Conservation (phyloP, 345 rosid species). For the Hibiscus trionum region DNA sequence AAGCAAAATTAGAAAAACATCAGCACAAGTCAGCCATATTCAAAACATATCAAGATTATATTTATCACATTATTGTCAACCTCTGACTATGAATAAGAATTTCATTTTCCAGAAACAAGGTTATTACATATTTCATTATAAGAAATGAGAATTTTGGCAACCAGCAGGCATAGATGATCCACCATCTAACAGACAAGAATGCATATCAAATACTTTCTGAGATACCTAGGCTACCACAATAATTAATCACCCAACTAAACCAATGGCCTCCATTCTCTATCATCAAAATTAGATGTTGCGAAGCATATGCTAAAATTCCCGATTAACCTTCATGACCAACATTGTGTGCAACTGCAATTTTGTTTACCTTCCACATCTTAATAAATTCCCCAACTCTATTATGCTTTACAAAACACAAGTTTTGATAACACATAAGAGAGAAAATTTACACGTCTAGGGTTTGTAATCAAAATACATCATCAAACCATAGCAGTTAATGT, state of each 20-base stretch:
- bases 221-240: not conserved
- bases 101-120: not conserved
- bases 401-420: not conserved
- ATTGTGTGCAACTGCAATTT: not conserved
- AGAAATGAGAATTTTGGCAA: not conserved
- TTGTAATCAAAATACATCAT: not conserved
- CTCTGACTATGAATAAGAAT: not conserved
- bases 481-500: not conserved
- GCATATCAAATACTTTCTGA: not conserved
- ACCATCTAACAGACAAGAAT: not conserved
- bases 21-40: conserved; percentile 1
- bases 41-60: not conserved
- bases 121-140: not conserved
- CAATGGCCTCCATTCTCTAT: not conserved
- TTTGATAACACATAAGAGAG: not conserved
- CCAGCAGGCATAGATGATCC: not conserved
- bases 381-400: not conserved
- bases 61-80: not conserved
- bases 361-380: not conserved
- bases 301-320: not conserved
- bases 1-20: not conserved
- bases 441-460: not conserved
- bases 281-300: not conserved
- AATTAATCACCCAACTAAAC: not conserved
- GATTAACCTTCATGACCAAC: not conserved